Evolutionary conservation across 257 asterid species (phyloP).

Genomic region (Anisodus tanguticus): DNA sequence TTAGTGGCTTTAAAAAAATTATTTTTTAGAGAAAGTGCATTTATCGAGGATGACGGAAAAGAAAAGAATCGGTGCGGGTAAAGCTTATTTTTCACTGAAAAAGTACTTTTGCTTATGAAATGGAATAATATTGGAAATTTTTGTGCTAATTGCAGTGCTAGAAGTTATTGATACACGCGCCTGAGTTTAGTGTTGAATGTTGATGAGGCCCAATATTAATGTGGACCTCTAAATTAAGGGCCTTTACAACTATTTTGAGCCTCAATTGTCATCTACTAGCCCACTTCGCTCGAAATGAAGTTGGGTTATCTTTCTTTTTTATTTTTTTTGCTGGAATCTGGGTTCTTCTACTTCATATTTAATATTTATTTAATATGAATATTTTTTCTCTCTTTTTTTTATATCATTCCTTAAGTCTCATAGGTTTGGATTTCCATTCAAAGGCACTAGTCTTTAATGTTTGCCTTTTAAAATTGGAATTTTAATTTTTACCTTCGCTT

Average conservation of each 20-base stretch:
- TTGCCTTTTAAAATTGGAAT: no score
- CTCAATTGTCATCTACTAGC: not conserved
- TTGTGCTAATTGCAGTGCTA: not conserved
- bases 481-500: no score
- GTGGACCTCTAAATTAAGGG: not conserved
- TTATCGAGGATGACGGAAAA: constrained; percentile 37
- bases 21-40: constrained; percentile 30
- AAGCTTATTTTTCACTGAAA: not conserved
- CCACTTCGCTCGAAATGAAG: no score
- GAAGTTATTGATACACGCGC: not conserved
- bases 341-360: no score
- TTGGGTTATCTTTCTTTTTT: no score
- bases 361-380: no score
- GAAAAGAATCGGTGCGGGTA: not conserved
- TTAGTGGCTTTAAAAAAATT: constrained; percentile 13
- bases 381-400: no score
- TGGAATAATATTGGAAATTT: not conserved
- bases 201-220: constrained; percentile 1
- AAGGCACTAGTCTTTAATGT: no score
- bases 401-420: no score
- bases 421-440: no score
- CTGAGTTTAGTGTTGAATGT: not conserved
- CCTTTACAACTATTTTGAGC: not conserved
- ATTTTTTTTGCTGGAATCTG: no score
- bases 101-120: not conserved